Percentiles rank a stretch among this genome's conserved stretches.
Conservation (phyloP, 2,329 filamentous ascomycete genomes). For the Mycocentrospora acerina region DNA sequence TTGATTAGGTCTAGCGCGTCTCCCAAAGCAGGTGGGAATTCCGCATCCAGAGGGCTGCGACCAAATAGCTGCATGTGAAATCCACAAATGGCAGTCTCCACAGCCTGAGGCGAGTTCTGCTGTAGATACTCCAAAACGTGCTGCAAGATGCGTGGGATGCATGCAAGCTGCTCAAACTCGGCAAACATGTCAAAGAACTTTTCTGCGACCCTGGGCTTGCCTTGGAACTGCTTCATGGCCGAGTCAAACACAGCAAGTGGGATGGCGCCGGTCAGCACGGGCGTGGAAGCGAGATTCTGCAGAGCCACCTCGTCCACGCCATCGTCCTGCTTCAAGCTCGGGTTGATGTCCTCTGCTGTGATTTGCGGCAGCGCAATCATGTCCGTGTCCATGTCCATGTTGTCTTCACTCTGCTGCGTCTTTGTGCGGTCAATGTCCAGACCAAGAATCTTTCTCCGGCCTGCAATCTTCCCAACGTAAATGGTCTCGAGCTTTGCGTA, state of each 20-base stretch:
- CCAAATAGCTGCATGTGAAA: conserved; percentile 71
- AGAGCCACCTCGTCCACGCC: conserved; percentile 57
- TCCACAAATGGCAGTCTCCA: conserved; percentile 67
- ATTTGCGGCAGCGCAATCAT: conserved; percentile 61
- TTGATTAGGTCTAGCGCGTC: conserved; percentile 65
- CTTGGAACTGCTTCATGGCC: conserved; percentile 74
- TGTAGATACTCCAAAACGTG: conserved; percentile 71
- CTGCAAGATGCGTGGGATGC: conserved; percentile 66
- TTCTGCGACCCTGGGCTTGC: conserved; percentile 65
- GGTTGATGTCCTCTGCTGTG: conserved; percentile 63
- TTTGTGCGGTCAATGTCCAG: conserved; percentile 53
- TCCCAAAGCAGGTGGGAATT: conserved; percentile 72
- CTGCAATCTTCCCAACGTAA: conserved; percentile 80
- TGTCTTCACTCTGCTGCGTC: conserved; percentile 48
- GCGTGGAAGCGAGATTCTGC: conserved; percentile 67
- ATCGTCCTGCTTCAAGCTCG: conserved; percentile 54
- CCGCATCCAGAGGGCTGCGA: conserved; percentile 61
- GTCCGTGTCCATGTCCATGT: conserved; percentile 50
- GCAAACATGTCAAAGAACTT: conserved; percentile 80
- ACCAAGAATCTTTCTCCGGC: conserved; percentile 68
- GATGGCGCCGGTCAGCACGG: conserved; percentile 88
- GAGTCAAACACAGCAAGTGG: conserved; percentile 89
- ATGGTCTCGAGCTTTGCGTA: conserved; percentile 91
- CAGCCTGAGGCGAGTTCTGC: conserved; percentile 55
- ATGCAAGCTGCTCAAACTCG: conserved; percentile 66